Percentiles rank a stretch among this genome's conserved stretches.
These are phyloP conservation scores for Leptographium radiaticola DNA, from an alignment of 2,329 filamentous ascomycete genomes.

Conservation along the genomic window DNA sequence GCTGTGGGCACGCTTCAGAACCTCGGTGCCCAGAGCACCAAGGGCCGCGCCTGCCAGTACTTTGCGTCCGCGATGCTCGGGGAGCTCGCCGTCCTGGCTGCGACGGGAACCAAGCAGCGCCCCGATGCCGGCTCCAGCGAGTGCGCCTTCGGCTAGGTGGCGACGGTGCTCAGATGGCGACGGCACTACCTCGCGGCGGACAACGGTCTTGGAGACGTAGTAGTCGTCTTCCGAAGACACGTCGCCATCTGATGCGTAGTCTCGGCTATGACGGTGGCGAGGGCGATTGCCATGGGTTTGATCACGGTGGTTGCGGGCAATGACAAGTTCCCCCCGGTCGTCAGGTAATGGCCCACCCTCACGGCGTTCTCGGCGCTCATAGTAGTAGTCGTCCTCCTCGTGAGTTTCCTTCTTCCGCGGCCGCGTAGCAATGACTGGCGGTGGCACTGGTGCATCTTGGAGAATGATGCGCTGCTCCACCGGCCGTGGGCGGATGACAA, in stretches of 20 bases:
- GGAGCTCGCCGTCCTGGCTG: conserved; percentile 34
- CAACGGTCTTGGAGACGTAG: conserved; percentile 29
- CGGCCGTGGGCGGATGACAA: conserved; percentile 43
- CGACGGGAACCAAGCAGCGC: conserved; percentile 45
- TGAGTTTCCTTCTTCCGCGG: conserved; percentile 11
- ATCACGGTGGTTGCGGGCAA: conserved; percentile 16
- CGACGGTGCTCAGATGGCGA: conserved; percentile 35
- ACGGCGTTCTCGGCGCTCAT: conserved; percentile 33
- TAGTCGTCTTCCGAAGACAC: conserved; percentile 27
- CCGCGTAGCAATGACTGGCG: conserved; percentile 34
- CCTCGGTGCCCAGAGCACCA: conserved; percentile 49
- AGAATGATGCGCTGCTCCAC: conserved; percentile 49
- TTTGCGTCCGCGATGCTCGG: conserved; percentile 41
- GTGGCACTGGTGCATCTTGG: conserved; percentile 39
- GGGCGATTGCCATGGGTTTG: conserved; percentile 20
- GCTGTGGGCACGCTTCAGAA: conserved; percentile 44
- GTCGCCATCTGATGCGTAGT: conserved; percentile 22
- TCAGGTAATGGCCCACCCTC: conserved; percentile 28
- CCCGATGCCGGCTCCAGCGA: conserved; percentile 48
- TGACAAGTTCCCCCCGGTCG: conserved; percentile 17
- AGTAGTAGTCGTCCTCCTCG: conserved; percentile 34
- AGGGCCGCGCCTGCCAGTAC: conserved; percentile 48
- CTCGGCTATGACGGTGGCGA: conserved; percentile 24
- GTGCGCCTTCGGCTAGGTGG: conserved; percentile 50
- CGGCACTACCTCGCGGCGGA: conserved; percentile 37